Base-by-base conservation (phyloP, 352 stramenopile species). In the Phytophthora crassamura region DNA sequence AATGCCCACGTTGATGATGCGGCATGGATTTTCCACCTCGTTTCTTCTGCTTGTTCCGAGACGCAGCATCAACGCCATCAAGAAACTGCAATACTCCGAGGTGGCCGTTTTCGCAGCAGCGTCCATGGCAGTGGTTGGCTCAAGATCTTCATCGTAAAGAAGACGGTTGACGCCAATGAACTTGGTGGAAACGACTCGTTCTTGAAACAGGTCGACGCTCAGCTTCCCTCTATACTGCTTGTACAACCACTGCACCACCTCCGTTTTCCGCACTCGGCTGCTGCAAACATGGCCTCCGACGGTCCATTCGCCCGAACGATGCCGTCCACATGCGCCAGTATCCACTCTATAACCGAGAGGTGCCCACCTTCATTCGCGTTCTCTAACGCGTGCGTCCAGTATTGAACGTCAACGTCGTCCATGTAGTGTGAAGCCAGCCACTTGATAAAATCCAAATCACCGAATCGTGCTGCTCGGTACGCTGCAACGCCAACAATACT, bases 381-480 rank as follows among this genome's bases (percentile, higher is more conserved):
- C 18, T 50, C 46, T 15, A 48, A 41, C 0, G 56, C 35, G 9
- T 25, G 22, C 22, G 22, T 25, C 22, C 22, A 25, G 22, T 25
- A 25, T 25, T 25, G 22, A 30, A 30, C 25, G 25, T 30, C 25
- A 30, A 30, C 25, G 25, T 30, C 25, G 25, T 30, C 25, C 25
- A 30, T 30, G 14, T 30, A 58, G 7, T 33, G 28, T 28, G 20
- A 33, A 3, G 16, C 43, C 25, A 64, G 12, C 56, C 56, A 56
- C 18, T 57, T 47, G 34, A 57, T 30, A 46, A 56, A 55, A 47
- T 60, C 41, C 10, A 61, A 34, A 38, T 67, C 49, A 33, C 59
- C 40, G 20, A 49, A 59, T 30, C 40, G 39, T 1, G 59, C 58
- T 6, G 38, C 47, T 34, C 41, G 48, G 33, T 53, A 67, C 22